Evolutionary conservation across 2,329 filamentous ascomycete species (phyloP).

Genomic region (Trichophyton simii): DNA sequence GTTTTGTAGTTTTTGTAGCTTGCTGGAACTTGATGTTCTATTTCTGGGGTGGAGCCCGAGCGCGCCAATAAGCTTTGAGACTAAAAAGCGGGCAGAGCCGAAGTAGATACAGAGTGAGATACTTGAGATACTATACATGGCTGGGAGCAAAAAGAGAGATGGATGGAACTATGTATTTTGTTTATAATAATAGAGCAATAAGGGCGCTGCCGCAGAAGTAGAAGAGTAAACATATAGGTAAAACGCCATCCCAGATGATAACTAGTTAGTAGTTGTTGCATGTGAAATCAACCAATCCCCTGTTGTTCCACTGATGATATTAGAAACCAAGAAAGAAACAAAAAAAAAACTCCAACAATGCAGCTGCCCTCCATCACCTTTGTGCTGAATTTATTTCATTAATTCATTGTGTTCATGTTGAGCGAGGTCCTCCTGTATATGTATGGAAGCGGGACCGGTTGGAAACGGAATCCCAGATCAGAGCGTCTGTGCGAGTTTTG

Average conservation of each 20-base stretch:
- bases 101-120: background rate
- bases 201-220: background rate
- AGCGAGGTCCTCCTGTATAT: background rate
- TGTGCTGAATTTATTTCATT: background rate
- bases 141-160: background rate
- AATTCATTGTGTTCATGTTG: background rate
- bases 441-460: background rate
- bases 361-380: background rate
- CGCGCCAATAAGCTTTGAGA: constrained; percentile 3
- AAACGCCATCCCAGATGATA: background rate
- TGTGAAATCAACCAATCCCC: background rate
- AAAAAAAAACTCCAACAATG: background rate
- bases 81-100: constrained; percentile 1
- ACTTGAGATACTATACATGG: background rate
- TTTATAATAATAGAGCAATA: background rate
- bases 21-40: background rate
- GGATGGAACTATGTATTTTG: too few species aligned
- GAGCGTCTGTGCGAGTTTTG: constrained; percentile 66
- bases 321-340: background rate
- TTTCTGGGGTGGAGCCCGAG: background rate
- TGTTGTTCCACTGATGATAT: background rate
- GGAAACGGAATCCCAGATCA: constrained; percentile 18
- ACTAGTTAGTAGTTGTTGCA: background rate
- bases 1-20: background rate
- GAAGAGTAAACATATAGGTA: background rate